Evolutionary conservation across 495 filamentous ascomycete species (phyloP), one percentile per base, ranked within the genome.

Genomic region (Platismatia glauca): DNA sequence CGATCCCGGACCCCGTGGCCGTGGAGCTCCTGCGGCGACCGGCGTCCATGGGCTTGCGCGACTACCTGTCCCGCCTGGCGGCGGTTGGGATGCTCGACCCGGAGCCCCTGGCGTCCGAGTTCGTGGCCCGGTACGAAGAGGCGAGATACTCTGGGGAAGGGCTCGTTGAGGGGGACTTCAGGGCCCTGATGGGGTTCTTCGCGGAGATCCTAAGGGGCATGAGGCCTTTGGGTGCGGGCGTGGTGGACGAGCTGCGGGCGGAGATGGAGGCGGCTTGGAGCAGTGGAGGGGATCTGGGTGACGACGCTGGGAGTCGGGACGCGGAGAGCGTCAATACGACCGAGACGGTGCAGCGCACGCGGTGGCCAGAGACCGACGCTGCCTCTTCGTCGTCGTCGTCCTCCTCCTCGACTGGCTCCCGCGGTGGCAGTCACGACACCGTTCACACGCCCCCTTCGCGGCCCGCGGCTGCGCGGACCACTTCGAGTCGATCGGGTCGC

Each of bases 121-220:
- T 98, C 68, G 72, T 97, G 22, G 70, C 75, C 1, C 73, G 81
- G 12, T 98, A 97, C 73, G 94, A 98, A 76, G 75, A 79, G 39
- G 90, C 92, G 0, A 82, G 94, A 34, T 98, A 95, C 73, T 90
- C 87, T 0, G 75, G 80, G 0, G 71, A 75, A 16, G 75, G 78
- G 11, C 71, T 89, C 8, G 72, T 79, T 16, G 89, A 94, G 67
- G 60, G 71, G 0, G 81, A 90, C 57, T 97, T 98, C 69, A 79
- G 88, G n/a, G 72, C 73, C 7, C 74, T 98, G 60, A 96, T 97
- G 92, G 82, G 83, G 58, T 74, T 89, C n/a, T 96, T 97, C 73
- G 84, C 92, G 1, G 86, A 91, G 39, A 76, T 98, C 7, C 70
- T 98, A 31, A 81, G 84, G 33, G 82, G 81, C 11, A 96, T 97